A percentile compares a stretch with the other conserved stretches of the same genome.
phyloP scores from a whole-genome alignment of 306 rosid genomes.

The Coriaria nepalensis region DNA sequence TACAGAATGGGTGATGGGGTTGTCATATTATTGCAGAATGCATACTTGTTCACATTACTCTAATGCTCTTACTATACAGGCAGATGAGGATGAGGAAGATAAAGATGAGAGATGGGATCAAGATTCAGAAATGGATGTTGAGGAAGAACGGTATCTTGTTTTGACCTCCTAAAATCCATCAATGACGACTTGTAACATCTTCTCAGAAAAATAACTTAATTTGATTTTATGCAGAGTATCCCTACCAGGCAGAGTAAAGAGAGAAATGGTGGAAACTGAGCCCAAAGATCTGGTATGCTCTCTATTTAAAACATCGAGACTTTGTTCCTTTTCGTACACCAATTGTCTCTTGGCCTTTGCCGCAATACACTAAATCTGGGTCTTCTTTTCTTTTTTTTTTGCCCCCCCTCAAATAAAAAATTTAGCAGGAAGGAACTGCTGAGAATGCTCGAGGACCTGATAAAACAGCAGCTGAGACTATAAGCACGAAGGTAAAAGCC shows the following conservation, averaged over 20 bases:
- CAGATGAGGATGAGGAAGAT: slow-evolving; percentile 53
- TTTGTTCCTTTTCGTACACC: too few species aligned
- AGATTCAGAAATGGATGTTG: slow-evolving; percentile 61
- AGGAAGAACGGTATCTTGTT: slow-evolving; percentile 45
- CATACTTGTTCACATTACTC: too few species aligned
- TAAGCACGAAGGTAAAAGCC: slow-evolving; percentile 36
- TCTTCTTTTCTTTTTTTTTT: too few species aligned
- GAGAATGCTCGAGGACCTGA: slow-evolving; percentile 36
- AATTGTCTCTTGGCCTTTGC: too few species aligned
- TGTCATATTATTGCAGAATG: too few species aligned
- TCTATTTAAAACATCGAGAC: too few species aligned
- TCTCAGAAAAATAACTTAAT: slow-evolving; percentile 17
- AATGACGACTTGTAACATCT: slow-evolving; percentile 2
- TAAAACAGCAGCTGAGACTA: slow-evolving; percentile 35
- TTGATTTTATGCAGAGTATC: slow-evolving; percentile 29
- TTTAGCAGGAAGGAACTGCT: slow-evolving; percentile 29
- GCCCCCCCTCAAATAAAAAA: neutral
- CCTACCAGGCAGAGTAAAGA: slow-evolving; percentile 50
- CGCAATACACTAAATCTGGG: too few species aligned
- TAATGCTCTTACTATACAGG: slow-evolving; percentile 22
- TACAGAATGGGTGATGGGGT: too few species aligned
- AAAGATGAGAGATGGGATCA: slow-evolving; percentile 55
- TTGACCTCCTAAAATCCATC: neutral
- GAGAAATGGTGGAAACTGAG: slow-evolving; percentile 52
- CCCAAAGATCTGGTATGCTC: slow-evolving; percentile 47